Conservation (phyloP, 805 yeast genomes). For the Schwanniomyces vanrijiae region DNA sequence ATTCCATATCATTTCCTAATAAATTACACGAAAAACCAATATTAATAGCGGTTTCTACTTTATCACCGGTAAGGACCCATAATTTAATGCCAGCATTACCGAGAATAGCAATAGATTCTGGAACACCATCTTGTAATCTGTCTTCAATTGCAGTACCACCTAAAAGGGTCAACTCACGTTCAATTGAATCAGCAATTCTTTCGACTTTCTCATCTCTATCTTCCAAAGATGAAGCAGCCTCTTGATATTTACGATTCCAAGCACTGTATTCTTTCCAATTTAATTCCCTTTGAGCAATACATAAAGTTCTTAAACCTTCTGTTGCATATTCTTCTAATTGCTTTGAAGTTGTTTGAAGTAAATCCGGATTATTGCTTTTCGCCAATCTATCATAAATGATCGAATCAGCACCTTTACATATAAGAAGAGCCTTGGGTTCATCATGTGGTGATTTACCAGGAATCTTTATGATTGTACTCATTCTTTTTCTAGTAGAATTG, state of each 20-base stretch:
- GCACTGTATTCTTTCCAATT: conserved; percentile 58
- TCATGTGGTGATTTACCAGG: conserved; percentile 51
- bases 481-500: conserved; percentile 83
- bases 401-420: conserved; percentile 87
- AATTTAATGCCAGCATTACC: conserved; percentile 78
- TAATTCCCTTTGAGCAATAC: conserved; percentile 72
- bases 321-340: conserved; percentile 79
- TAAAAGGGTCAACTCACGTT: conserved; percentile 58
- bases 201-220: conserved; percentile 74
- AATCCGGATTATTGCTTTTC: conserved; percentile 43
- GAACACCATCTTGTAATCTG: conserved; percentile 82
- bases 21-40: conserved; percentile 85
- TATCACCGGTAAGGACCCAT: conserved; percentile 88
- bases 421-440: conserved; percentile 55
- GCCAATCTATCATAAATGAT: conserved; percentile 68
- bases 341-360: conserved; percentile 64
- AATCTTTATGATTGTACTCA: conserved; percentile 77
- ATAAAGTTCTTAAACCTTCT: conserved; percentile 80
- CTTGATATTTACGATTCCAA: conserved; percentile 64
- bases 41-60: conserved; percentile 86
- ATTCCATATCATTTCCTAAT: conserved; percentile 72
- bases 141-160: conserved; percentile 92
- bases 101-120: conserved; percentile 70
- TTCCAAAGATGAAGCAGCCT: conserved; percentile 62
- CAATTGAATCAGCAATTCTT: conserved; percentile 71